phyloP scores from a whole-genome alignment of 768 basidiomycete species.

The Serpula lacrymans region DNA sequence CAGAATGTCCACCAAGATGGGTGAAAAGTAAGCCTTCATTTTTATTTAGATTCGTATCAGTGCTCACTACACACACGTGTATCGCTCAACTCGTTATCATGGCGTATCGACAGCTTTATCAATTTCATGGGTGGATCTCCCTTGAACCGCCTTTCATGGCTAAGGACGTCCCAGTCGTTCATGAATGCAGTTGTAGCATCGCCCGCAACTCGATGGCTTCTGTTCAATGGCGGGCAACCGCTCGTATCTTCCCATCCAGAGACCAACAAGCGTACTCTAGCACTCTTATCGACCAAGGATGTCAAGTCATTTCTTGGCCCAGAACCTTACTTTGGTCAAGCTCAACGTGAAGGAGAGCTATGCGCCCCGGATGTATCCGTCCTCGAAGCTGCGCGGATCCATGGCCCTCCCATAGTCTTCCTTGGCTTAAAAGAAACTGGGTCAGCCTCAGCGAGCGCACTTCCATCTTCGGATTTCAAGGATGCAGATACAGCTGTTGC shows the following conservation, averaged over 20 bases:
- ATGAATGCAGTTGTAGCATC: constrained; percentile 65
- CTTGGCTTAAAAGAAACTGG: constrained; percentile 71
- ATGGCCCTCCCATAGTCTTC: constrained; percentile 65
- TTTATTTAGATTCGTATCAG: too few relatives aligned
- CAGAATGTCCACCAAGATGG: constrained; percentile 21
- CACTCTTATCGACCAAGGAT: constrained; percentile 56
- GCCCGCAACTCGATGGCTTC: constrained; percentile 67
- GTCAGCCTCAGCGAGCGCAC: constrained; percentile 40
- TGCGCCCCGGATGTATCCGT: constrained; percentile 21
- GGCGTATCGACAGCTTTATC: constrained; percentile 37
- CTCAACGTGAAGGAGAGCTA: constrained; percentile 38
- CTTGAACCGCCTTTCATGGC: constrained; percentile 79
- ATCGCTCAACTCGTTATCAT: too few relatives aligned
- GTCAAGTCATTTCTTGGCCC: constrained; percentile 64
- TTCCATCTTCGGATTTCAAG: constrained; percentile 65
- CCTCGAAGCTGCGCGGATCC: constrained; percentile 58
- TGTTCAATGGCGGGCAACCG: constrained; percentile 74
- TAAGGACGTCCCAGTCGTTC: constrained; percentile 70
- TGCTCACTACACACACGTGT: too few relatives aligned
- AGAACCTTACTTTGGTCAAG: constrained; percentile 71
- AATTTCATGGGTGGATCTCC: constrained; percentile 63
- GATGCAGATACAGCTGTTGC: constrained; percentile 49
- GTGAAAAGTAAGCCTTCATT: constrained; percentile 24
- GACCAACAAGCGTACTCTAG: constrained; percentile 38
- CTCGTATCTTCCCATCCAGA: constrained; percentile 41